Conservation (phyloP, 2,329 filamentous ascomycete species). For the Neurospora sp. region DNA sequence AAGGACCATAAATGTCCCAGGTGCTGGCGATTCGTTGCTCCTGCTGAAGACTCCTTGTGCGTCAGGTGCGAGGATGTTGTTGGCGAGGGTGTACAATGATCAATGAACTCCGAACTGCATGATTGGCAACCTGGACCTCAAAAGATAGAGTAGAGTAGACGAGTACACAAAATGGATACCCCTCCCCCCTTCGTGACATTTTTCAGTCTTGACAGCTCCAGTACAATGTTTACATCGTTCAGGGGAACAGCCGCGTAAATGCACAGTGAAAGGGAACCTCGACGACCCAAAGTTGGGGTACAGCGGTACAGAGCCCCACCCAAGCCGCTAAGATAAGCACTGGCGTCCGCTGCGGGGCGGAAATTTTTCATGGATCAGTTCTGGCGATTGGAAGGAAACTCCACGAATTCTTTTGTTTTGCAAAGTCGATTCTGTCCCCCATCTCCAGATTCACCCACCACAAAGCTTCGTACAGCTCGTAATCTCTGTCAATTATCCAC, state of each 20-base stretch:
- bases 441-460: conserved; percentile 3
- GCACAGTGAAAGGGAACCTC: neutral
- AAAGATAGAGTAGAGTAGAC: conserved; percentile 4
- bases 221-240: neutral
- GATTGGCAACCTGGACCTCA: neutral
- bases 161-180: conserved; percentile 1
- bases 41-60: conserved; percentile 58
- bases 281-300: neutral
- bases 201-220: conserved; percentile 6
- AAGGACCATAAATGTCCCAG: conserved; percentile 62
- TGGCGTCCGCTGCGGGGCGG: conserved; percentile 7
- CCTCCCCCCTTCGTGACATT: conserved; percentile 1
- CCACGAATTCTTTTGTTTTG: neutral
- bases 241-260: neutral
- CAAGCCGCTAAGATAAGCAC: neutral
- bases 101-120: neutral
- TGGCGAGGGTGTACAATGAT: conserved; percentile 5
- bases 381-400: neutral
- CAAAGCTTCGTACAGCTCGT: neutral
- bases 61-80: conserved; percentile 61
- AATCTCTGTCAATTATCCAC: neutral
- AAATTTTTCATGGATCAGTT: conserved; percentile 10
- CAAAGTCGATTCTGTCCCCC: neutral
- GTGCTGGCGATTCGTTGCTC: conserved; percentile 82
- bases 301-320: neutral